Percentiles rank a stretch among this genome's conserved stretches.
These are phyloP conservation scores for Trichosanthes cucumerina DNA, from an alignment of 306 rosid genomes.

Conservation along the genomic window DNA sequence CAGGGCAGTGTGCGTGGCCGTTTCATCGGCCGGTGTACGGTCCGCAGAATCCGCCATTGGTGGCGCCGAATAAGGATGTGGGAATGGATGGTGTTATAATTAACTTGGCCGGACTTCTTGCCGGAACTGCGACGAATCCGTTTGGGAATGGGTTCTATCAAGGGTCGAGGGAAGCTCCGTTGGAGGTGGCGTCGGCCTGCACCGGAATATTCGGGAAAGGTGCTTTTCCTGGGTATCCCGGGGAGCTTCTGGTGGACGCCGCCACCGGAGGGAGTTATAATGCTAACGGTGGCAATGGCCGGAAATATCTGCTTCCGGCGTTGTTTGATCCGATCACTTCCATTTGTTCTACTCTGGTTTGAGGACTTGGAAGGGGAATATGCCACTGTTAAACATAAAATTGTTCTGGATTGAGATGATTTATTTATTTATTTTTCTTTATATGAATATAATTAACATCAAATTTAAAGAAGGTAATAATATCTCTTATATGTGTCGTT, in stretches of 20 bases:
- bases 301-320: slow-evolving; percentile 51
- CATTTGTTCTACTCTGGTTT: slow-evolving; percentile 39
- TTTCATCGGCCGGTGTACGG: slow-evolving; percentile 58
- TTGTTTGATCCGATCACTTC: slow-evolving; percentile 39
- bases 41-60: slow-evolving; percentile 35
- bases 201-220: slow-evolving; percentile 45
- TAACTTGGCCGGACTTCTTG: slow-evolving; percentile 41
- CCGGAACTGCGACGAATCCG: slow-evolving; percentile 46
- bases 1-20: slow-evolving; percentile 59
- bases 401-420: neutral
- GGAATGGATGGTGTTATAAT: slow-evolving; percentile 59
- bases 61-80: slow-evolving; percentile 59
- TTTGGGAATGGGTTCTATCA: slow-evolving; percentile 52
- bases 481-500: too few species aligned
- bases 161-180: slow-evolving; percentile 55
- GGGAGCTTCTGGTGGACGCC: slow-evolving; percentile 32
- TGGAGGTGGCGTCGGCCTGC: slow-evolving; percentile 56
- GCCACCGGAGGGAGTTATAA: slow-evolving; percentile 46
- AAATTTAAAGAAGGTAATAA: too few species aligned
- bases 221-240: slow-evolving; percentile 55
- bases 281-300: slow-evolving; percentile 35
- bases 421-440: neutral
- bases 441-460: too few species aligned
- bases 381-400: neutral
- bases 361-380: neutral